Percentiles rank a stretch among this genome's conserved stretches.
These are phyloP conservation scores for Arthroderma sp. DNA, from an alignment of 2,329 filamentous ascomycete genomes.

Conservation along the genomic window DNA sequence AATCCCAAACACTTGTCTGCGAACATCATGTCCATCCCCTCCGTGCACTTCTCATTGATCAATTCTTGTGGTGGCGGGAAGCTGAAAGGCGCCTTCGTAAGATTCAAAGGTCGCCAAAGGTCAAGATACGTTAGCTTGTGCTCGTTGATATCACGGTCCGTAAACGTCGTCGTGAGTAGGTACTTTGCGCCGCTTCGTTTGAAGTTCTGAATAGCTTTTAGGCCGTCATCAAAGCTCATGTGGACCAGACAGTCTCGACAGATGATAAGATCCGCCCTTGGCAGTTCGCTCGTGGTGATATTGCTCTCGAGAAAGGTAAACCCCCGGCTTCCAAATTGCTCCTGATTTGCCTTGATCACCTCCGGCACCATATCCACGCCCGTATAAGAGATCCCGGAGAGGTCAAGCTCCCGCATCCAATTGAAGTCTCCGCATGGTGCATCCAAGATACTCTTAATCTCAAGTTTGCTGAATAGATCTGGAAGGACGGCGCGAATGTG, in stretches of 20 bases:
- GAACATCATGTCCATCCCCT: not conserved
- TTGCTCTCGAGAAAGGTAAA: not conserved
- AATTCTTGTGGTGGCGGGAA: not conserved
- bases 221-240: not conserved
- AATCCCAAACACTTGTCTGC: not conserved
- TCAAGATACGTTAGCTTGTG: not conserved
- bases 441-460: not conserved
- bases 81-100: not conserved
- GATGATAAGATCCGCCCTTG: not conserved
- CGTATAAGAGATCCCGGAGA: not conserved
- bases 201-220: not conserved
- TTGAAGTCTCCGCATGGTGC: not conserved
- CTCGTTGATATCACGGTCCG: not conserved
- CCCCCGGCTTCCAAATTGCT: not conserved
- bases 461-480: not conserved
- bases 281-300: not conserved
- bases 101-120: not conserved
- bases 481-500: not conserved
- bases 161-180: not conserved
- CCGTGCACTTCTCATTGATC: not conserved
- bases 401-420: not conserved
- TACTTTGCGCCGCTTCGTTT: not conserved
- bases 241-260: not conserved
- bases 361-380: not conserved
- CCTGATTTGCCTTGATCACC: not conserved